Conservation (phyloP, 139 green algal species). For the Nannochloris sp. region DNA sequence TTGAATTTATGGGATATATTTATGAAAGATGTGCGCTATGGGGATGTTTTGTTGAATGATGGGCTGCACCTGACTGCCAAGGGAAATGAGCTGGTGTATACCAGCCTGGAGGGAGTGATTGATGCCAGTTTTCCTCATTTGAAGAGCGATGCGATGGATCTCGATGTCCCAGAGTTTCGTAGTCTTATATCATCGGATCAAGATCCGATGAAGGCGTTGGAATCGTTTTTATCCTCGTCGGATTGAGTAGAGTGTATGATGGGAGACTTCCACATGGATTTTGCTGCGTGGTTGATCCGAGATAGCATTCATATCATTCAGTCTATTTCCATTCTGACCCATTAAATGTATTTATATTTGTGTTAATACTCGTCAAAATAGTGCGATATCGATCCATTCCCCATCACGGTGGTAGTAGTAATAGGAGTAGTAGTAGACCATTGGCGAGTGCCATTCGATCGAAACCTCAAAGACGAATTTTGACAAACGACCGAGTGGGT, state of each 20-base stretch:
- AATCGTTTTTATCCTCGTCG: not conserved
- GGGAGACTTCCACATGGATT: too few species aligned
- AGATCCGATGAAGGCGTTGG: not conserved
- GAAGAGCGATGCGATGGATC: conserved; percentile 24
- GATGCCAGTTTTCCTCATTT: conserved; percentile 24
- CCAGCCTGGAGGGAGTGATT: conserved; percentile 36
- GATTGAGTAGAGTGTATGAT: too few species aligned
- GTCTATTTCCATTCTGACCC: too few species aligned
- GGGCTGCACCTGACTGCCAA: conserved; percentile 60
- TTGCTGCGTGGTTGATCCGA: too few species aligned
- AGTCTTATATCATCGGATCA: not conserved
- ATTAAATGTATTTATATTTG: too few species aligned
- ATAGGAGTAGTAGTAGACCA: conserved; percentile 3
- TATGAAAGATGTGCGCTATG: conserved; percentile 29
- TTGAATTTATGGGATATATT: conserved; percentile 61
- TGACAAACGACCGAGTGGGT: not conserved
- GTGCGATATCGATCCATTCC: too few species aligned
- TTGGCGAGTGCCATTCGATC: conserved; percentile 1
- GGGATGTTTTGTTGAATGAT: conserved; percentile 40
- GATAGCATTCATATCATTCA: too few species aligned
- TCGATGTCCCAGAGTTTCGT: conserved; percentile 9
- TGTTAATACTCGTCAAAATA: too few species aligned
- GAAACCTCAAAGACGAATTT: not conserved
- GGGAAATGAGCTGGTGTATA: conserved; percentile 40
- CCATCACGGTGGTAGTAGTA: too few species aligned